These are phyloP conservation scores for Acmispon strigosus DNA, from an alignment of 306 rosid species.

Conservation along the genomic window DNA sequence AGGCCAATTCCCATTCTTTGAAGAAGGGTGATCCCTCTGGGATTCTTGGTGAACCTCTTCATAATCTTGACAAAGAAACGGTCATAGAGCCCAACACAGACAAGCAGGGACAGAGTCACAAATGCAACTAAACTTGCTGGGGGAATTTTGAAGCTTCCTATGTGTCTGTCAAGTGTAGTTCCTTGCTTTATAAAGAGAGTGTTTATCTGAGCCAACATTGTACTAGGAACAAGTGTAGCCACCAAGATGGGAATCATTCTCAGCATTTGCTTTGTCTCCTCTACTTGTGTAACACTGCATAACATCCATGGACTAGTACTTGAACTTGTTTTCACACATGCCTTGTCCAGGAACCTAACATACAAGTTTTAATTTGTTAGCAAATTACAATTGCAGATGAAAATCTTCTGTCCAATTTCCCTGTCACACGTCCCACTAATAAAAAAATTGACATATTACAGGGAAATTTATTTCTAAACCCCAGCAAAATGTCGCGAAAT, in stretches of 20 bases:
- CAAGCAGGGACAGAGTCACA: conserved; percentile 68
- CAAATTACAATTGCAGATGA: neutral
- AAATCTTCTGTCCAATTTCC: too few species aligned
- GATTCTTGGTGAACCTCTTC: conserved; percentile 49
- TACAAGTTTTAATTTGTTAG: neutral
- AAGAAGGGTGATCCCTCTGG: conserved; percentile 73
- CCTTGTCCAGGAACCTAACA: conserved; percentile 69
- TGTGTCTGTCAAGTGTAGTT: conserved; percentile 55
- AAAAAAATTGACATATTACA: too few species aligned
- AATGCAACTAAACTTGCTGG: conserved; percentile 61
- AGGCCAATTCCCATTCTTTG: conserved; percentile 76
- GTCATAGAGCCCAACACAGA: conserved; percentile 56
- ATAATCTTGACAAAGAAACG: conserved; percentile 45
- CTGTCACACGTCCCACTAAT: too few species aligned
- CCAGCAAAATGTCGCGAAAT: too few species aligned
- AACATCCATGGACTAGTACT: conserved; percentile 51
- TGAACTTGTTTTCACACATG: conserved; percentile 39
- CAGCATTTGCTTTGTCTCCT: conserved; percentile 80
- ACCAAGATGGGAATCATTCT: conserved; percentile 66
- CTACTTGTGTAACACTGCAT: conserved; percentile 72
- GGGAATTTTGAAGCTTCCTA: conserved; percentile 69
- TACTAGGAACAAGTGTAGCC: conserved; percentile 63
- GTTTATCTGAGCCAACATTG: conserved; percentile 45
- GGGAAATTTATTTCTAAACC: too few species aligned
- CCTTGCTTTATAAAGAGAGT: conserved; percentile 79